Conservation (phyloP, 2,329 filamentous ascomycete genomes). For the Fusarium decemcellulare region DNA sequence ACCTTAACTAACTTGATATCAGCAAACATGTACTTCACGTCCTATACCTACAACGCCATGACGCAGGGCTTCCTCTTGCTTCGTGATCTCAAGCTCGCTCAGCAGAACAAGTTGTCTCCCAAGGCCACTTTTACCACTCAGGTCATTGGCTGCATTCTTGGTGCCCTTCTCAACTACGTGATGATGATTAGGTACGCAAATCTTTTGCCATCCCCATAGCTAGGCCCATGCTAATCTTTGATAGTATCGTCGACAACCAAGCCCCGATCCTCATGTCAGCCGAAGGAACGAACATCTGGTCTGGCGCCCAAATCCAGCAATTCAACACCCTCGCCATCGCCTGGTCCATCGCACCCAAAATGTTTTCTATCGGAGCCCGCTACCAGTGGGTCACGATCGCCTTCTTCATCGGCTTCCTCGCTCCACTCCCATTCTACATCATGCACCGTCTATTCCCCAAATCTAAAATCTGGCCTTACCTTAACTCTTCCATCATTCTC, state of each 20-base stretch:
- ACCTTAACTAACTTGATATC: too few relatives aligned
- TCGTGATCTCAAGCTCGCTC: constrained; percentile 25
- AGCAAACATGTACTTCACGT: constrained; percentile 39
- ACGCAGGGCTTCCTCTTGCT: constrained; percentile 11
- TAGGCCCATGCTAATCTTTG: constrained; percentile 29
- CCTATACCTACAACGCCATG: constrained; percentile 28
- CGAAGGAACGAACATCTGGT: constrained; percentile 67
- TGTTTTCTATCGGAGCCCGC: constrained; percentile 62
- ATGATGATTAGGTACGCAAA: constrained; percentile 58
- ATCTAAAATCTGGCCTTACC: constrained; percentile 57
- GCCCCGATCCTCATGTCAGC: constrained; percentile 59
- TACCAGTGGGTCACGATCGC: constrained; percentile 52
- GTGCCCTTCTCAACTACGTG: constrained; percentile 67
- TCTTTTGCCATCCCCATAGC: rapidly evolving
- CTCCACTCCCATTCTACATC: too few relatives aligned
- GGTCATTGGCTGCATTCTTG: constrained; percentile 68
- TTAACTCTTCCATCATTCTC: constrained; percentile 65
- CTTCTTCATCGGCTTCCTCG: not conserved
- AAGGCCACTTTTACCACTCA: constrained; percentile 56
- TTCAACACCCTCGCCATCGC: constrained; percentile 63
- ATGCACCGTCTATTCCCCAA: constrained; percentile 51
- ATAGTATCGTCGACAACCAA: constrained; percentile 63
- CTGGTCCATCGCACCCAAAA: constrained; percentile 66
- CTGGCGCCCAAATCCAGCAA: constrained; percentile 64
- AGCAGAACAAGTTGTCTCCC: constrained; percentile 30